Conservation (phyloP, 768 basidiomycete genomes). For the Hydnomerulius pinastri region DNA sequence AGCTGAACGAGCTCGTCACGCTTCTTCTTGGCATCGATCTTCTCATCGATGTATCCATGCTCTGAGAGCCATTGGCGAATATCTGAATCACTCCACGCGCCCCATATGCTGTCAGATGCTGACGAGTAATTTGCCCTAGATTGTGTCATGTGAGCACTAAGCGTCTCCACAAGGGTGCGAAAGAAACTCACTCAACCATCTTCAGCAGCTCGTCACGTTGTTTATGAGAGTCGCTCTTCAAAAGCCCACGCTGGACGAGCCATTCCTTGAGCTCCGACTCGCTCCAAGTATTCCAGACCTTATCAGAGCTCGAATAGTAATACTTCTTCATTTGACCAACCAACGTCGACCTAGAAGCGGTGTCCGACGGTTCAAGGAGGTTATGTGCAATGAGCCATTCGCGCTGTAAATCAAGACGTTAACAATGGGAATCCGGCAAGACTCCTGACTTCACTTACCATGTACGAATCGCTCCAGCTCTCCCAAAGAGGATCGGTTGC, state of each 20-base stretch:
- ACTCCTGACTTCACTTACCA: conserved; percentile 45
- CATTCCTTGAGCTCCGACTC: conserved; percentile 77
- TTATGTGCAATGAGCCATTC: conserved; percentile 84
- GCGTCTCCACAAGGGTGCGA: background rate
- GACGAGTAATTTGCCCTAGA: conserved; percentile 67
- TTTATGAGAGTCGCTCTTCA: conserved; percentile 71
- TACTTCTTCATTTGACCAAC: conserved; percentile 71
- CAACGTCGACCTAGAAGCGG: conserved; percentile 55
- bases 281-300: conserved; percentile 69
- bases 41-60: conserved; percentile 60
- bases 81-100: conserved; percentile 72
- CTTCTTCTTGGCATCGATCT: conserved; percentile 56
- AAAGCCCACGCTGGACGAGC: conserved; percentile 71
- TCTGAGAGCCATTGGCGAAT: conserved; percentile 74
- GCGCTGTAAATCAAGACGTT: conserved; percentile 43
- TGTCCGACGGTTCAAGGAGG: conserved; percentile 63
- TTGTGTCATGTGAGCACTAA: background rate
- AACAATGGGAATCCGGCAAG: background rate
- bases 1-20: conserved; percentile 76
- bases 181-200: conserved; percentile 57
- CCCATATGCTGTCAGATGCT: conserved; percentile 60
- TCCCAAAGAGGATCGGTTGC: conserved; percentile 71
- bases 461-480: conserved; percentile 84
- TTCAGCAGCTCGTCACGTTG: conserved; percentile 77
- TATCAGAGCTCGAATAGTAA: conserved; percentile 63